phyloP scores from a whole-genome alignment of 192 early-diverging fungal genomes.

The Linnemannia hyalina region DNA sequence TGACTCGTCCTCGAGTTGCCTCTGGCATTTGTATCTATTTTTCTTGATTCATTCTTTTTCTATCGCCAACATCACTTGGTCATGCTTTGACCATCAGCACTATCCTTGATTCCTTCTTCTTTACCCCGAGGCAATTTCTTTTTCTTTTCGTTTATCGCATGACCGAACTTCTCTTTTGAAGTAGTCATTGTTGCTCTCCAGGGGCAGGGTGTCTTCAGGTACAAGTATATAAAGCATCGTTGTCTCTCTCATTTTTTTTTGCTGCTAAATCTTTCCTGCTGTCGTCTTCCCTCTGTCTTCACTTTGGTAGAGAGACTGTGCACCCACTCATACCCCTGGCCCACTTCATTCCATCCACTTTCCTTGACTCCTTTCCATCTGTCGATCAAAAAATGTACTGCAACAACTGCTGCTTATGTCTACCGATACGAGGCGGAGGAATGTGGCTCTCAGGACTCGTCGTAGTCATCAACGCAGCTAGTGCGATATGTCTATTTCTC shows the following conservation, averaged over 20 bases:
- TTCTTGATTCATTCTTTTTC: not conserved
- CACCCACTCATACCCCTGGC: not conserved
- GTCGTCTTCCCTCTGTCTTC: no score
- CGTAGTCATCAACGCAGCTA: constrained; percentile 17
- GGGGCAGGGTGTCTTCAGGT: no score
- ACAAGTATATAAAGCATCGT: no score
- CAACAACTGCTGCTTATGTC: constrained; percentile 39
- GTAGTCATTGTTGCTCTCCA: not conserved
- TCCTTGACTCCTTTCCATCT: no score
- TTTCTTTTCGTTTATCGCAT: not conserved
- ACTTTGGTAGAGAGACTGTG: no score
- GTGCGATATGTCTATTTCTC: constrained; percentile 10
- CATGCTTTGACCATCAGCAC: not conserved
- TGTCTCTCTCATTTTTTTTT: no score
- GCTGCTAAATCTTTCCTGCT: no score
- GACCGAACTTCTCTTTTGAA: not conserved
- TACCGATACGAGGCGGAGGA: constrained; percentile 26
- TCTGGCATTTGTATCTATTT: not conserved
- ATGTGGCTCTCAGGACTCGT: constrained; percentile 22
- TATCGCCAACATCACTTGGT: not conserved
- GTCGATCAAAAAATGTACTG: constrained; percentile 1
- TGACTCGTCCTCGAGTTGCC: not conserved
- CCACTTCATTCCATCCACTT: not conserved
- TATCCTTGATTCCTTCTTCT: not conserved
- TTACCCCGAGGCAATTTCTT: not conserved